Base-by-base conservation (phyloP, 2,329 filamentous ascomycete species). In the Apiospora koreana region DNA sequence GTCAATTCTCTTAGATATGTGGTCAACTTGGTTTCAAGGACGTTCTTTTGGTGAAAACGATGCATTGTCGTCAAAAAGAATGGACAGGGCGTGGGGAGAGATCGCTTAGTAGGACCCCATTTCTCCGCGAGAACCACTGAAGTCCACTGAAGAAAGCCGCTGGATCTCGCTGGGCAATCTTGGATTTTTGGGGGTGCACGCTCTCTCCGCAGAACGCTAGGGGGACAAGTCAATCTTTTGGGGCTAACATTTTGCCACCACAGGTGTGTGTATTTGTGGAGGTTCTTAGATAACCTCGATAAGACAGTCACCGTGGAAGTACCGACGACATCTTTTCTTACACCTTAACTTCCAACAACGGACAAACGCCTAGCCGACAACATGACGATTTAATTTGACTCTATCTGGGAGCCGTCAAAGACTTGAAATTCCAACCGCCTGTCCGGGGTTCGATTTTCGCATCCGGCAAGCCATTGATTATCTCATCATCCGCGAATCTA, bases 81-180 rank as follows among this genome's bases (percentile, higher is more conserved):
- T 38, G 54, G 54, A 31, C 54, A 62, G 31, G 9, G 5, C 54
- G 54, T 62, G 54, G 54, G 9, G 54, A 62, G 50, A 35, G 54
- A 62, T 62, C 31, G 31, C 50, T 58, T 31, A 38, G 28, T 31
- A 62, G 18, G 35, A 9, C 31, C 54, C 54, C 18, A 18, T 54
- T 62, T 62, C 54, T 62, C 54, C 54, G 54, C 54, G 54, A 62
- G 31, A 38, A 62, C 54, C 54, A 62, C 54, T 62, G 54, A 62
- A 62, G 54, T 23, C 54, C 54, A 62, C 54, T 62, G 54, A 62
- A 62, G 54, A 62, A 62, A 38, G 54, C 54, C 54, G 21, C 54
- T 62, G 54, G 54, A 38, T 62, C 54, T 62, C 54, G 28, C 54
- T 62, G 31, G 54, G 31, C 31, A 58, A 58, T 58, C 50, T 35